Percentiles rank a stretch among this genome's conserved stretches.
Conservation (phyloP, 1,284 basidiomycete species). For the Wallemia ichthyophaga region DNA sequence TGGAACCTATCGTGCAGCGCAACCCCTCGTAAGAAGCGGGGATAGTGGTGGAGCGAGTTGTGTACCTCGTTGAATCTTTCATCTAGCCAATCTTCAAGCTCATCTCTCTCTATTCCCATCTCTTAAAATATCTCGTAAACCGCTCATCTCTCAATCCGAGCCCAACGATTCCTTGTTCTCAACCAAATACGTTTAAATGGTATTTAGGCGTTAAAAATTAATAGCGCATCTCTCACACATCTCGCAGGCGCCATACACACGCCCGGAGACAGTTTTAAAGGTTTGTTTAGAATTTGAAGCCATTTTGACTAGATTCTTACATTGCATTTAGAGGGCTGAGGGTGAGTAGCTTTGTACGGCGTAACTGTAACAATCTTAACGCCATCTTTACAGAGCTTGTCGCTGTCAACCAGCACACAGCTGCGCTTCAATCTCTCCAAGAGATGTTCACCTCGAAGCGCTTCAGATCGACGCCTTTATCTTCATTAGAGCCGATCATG, state of each 20-base stretch:
- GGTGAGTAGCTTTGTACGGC: constrained; percentile 1
- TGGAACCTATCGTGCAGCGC: too few relatives aligned
- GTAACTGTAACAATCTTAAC: constrained; percentile 25
- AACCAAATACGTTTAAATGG: background rate
- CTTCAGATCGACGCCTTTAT: constrained; percentile 68
- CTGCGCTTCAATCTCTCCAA: constrained; percentile 59
- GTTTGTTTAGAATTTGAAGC: constrained; percentile 4
- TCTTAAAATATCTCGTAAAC: background rate
- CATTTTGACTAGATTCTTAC: background rate
- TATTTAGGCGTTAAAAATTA: background rate
- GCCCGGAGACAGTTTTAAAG: constrained; percentile 70
- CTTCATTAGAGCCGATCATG: constrained; percentile 83
- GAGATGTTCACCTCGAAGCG: constrained; percentile 82
- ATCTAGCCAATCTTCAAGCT: too few relatives aligned
- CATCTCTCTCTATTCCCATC: background rate
- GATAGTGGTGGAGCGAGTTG: too few relatives aligned
- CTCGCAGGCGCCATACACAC: constrained; percentile 46
- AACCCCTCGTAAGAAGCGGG: too few relatives aligned
- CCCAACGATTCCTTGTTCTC: background rate
- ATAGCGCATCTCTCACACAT: constrained; percentile 2
- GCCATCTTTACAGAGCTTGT: constrained; percentile 79
- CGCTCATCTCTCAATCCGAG: background rate
- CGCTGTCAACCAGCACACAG: constrained; percentile 60
- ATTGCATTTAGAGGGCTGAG: constrained; percentile 2
- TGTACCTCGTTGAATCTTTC: too few relatives aligned